Conservation (phyloP, 371 early-diverging fungal species). For the Blastocladiella emersonii region DNA sequence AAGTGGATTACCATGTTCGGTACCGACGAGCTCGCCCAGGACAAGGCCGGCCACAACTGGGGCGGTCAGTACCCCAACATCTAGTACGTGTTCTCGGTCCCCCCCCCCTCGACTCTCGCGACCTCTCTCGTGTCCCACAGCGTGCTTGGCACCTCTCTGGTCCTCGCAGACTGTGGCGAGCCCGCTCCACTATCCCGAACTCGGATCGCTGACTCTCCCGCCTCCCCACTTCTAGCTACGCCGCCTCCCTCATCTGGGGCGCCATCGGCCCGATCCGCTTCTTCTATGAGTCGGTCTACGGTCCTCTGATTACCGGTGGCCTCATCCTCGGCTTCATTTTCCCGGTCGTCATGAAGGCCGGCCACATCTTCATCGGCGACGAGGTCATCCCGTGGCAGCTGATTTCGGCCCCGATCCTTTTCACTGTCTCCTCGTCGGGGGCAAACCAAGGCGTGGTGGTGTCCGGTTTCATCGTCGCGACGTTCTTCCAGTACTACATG, state of each 20-base stretch:
- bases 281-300: conserved; percentile 6
- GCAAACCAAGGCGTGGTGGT: not conserved
- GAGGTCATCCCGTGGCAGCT: conserved; percentile 1
- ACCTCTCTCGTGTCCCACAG: too few relatives aligned
- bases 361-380: not conserved
- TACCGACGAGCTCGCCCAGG: too few relatives aligned
- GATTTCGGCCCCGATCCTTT: not conserved
- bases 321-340: conserved; percentile 15
- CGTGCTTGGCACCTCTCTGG: too few relatives aligned
- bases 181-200: too few relatives aligned
- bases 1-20: too few relatives aligned
- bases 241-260: conserved; percentile 60
- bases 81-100: too few relatives aligned
- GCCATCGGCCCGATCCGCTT: conserved; percentile 39
- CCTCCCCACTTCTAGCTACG: conserved; percentile 28
- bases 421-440: not conserved
- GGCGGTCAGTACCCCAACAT: too few relatives aligned
- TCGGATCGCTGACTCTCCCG: too few relatives aligned
- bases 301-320: conserved; percentile 8
- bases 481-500: conserved; percentile 11
- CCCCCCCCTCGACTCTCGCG: too few relatives aligned
- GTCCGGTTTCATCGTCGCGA: conserved; percentile 9
- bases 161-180: too few relatives aligned
- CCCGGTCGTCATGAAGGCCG: not conserved
- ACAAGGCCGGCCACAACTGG: too few relatives aligned